Conservation (phyloP, 371 early-diverging fungal species). For the Catenaria anguillulae region DNA sequence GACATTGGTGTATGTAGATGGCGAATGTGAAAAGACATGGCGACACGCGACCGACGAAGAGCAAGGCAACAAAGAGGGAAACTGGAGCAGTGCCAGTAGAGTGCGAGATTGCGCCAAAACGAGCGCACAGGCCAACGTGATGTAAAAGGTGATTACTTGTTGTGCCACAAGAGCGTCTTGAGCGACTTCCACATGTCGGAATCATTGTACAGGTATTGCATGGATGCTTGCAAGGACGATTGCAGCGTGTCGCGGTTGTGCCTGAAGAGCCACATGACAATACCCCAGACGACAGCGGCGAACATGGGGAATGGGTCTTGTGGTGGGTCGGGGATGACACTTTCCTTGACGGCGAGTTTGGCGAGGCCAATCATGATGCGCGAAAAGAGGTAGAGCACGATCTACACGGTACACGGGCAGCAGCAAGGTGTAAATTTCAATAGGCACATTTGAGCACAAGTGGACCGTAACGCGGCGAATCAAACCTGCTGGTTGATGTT, state of each 20-base stretch:
- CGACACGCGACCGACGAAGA: too few relatives aligned
- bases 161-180: constrained; percentile 70
- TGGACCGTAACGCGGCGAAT: too few relatives aligned
- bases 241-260: constrained; percentile 79
- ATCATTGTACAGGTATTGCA: constrained; percentile 84
- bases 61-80: too few relatives aligned
- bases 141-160: too few relatives aligned
- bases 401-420: too few relatives aligned
- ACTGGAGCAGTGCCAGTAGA: too few relatives aligned
- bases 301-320: constrained; percentile 66
- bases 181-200: constrained; percentile 65
- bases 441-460: too few relatives aligned
- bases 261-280: constrained; percentile 88
- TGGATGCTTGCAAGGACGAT: constrained; percentile 75
- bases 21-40: too few relatives aligned
- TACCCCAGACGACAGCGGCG: constrained; percentile 89
- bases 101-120: too few relatives aligned
- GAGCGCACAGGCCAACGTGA: too few relatives aligned
- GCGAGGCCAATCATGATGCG: constrained; percentile 74
- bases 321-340: background rate
- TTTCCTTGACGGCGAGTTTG: constrained; percentile 51
- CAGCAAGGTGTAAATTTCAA: too few relatives aligned
- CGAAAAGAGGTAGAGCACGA: constrained; percentile 85
- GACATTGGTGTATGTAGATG: too few relatives aligned
- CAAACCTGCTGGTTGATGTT: constrained; percentile 75